Evolutionary conservation across 2,329 filamentous ascomycete species (phyloP).

Genomic region (Xylariaceae sp.): DNA sequence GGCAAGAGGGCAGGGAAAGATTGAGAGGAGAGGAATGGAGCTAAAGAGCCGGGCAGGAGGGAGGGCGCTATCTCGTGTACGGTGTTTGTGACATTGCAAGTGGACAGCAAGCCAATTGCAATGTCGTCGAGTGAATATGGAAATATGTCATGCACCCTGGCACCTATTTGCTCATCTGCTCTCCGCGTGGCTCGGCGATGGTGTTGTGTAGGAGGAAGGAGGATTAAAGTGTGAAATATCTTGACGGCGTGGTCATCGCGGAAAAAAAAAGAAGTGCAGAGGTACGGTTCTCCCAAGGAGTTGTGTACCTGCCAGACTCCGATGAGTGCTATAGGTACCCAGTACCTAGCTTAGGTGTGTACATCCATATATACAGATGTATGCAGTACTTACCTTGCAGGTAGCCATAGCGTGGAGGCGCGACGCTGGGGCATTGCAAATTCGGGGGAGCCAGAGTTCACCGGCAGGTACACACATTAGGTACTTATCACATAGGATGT

Average conservation of each 20-base stretch:
- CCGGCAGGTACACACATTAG: too few species aligned
- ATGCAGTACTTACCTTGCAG: too few species aligned
- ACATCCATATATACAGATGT: too few species aligned
- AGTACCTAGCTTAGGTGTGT: background rate
- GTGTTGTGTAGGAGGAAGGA: conserved; percentile 16
- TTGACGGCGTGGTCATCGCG: conserved; percentile 34
- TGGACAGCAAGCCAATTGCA: conserved; percentile 32
- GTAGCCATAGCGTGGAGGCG: background rate
- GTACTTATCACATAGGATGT: background rate
- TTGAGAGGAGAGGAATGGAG: conserved; percentile 14
- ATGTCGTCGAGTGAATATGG: conserved; percentile 11
- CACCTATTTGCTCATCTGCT: background rate
- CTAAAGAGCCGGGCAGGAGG: conserved; percentile 20
- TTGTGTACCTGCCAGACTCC: background rate
- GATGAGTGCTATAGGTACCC: conserved; percentile 3
- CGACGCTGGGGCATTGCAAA: background rate
- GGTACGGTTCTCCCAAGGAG: conserved; percentile 15
- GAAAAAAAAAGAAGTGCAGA: conserved; percentile 27
- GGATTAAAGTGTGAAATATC: conserved; percentile 22
- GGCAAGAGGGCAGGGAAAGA: conserved; percentile 11
- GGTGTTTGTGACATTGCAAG: conserved; percentile 35
- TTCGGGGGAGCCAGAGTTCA: background rate
- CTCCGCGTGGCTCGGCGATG: background rate
- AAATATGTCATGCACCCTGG: conserved; percentile 15
- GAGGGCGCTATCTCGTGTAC: conserved; percentile 32